Evolutionary conservation across 768 basidiomycete genomes (phyloP).

Genomic region (Naganishia randhawae): DNA sequence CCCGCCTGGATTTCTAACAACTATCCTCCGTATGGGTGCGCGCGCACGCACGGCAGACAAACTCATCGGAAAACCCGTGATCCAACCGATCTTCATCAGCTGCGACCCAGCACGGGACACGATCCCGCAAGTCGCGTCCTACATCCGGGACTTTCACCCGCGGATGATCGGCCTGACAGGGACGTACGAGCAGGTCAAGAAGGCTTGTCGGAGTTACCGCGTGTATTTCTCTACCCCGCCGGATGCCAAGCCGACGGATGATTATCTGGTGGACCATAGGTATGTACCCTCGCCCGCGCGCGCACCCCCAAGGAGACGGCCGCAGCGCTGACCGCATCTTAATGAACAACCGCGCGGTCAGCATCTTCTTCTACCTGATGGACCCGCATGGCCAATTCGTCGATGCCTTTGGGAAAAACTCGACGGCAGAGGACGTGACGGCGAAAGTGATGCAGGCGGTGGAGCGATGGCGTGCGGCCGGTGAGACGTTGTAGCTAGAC

Average conservation of each 20-base stretch:
- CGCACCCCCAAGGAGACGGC: too few species aligned
- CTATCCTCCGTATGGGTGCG: not conserved
- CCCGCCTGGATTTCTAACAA: constrained; percentile 53
- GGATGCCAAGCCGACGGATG: constrained; percentile 69
- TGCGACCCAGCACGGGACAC: constrained; percentile 93
- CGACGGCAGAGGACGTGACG: constrained; percentile 63
- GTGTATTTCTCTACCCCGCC: constrained; percentile 95
- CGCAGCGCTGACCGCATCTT: too few species aligned
- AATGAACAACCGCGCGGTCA: too few species aligned
- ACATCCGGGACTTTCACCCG: constrained; percentile 76
- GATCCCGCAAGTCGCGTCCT: constrained; percentile 49
- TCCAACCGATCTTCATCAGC: constrained; percentile 89
- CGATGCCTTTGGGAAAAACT: constrained; percentile 89
- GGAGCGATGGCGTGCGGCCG: constrained; percentile 50
- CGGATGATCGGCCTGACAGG: constrained; percentile 84
- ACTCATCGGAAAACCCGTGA: constrained; percentile 61
- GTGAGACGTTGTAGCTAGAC: constrained; percentile 11
- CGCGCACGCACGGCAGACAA: too few species aligned
- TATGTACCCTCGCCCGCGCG: constrained; percentile 8
- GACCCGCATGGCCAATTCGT: constrained; percentile 90
- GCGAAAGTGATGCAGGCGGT: constrained; percentile 51
- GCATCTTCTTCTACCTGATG: constrained; percentile 97
- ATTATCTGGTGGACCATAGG: constrained; percentile 85
- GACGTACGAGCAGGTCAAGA: constrained; percentile 75
- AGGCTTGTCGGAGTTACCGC: constrained; percentile 87